A percentile compares a stretch with the other conserved stretches of the same genome.
Conservation (phyloP, 805 yeast genomes). For the Schwanniomyces yamadae region DNA sequence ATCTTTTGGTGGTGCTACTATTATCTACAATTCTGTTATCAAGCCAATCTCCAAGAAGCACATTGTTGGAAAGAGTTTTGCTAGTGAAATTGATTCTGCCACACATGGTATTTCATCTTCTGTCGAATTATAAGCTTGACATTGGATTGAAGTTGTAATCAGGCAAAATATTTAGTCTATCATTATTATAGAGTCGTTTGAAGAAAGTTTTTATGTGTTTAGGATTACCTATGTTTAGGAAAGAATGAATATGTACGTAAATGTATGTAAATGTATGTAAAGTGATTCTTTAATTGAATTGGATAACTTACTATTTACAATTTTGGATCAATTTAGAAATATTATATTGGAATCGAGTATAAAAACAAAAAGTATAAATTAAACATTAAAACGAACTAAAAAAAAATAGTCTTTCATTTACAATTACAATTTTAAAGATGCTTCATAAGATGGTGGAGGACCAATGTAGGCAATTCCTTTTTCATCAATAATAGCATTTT, state of each 20-base stretch:
- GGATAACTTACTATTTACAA: too few species aligned
- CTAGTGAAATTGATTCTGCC: conserved; percentile 48
- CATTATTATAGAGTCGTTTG: too few species aligned
- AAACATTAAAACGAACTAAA: conserved; percentile 3
- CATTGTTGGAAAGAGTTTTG: conserved; percentile 27
- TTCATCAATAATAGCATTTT: conserved; percentile 55
- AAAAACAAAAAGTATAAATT: too few species aligned
- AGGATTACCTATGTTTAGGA: too few species aligned
- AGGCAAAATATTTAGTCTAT: too few species aligned
- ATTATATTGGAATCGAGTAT: too few species aligned
- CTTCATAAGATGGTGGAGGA: conserved; percentile 70
- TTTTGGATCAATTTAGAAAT: too few species aligned
- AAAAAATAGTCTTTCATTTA: not conserved
- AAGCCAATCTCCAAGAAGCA: conserved; percentile 60
- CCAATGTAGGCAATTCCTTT: conserved; percentile 57
- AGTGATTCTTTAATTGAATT: too few species aligned
- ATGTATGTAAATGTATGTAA: too few species aligned
- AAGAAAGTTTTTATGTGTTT: too few species aligned
- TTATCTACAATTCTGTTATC: conserved; percentile 63
- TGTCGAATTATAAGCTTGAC: conserved; percentile 15
- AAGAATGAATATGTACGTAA: too few species aligned
- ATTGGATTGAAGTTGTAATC: not conserved
- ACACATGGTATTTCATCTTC: conserved; percentile 42
- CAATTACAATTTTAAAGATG: conserved; percentile 40
- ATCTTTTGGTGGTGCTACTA: conserved; percentile 78